phyloP scores from a whole-genome alignment of 2,329 filamentous ascomycete species.

The Acarospora socialis region DNA sequence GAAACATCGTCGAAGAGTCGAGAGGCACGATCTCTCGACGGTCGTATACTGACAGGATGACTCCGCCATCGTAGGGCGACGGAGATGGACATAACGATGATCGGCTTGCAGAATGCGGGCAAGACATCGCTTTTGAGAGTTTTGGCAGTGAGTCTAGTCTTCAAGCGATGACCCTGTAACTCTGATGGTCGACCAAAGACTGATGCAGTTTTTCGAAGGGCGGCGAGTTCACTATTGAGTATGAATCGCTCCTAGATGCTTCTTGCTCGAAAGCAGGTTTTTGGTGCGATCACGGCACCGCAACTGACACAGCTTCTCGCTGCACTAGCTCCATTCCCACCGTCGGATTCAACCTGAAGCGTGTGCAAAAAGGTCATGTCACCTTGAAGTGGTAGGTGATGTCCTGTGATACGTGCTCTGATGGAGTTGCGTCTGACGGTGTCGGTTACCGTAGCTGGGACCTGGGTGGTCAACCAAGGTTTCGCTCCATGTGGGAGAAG shows the following conservation, averaged over 20 bases:
- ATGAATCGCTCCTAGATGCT: conserved; percentile 34
- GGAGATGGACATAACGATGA: conserved; percentile 99
- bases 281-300: no score
- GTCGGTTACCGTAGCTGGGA: conserved; percentile 54
- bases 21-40: no score
- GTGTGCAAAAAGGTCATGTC: conserved; percentile 93
- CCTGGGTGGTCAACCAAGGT: conserved; percentile 88
- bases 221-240: conserved; percentile 98
- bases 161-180: conserved; percentile 14
- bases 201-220: conserved; percentile 47
- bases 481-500: conserved; percentile 98
- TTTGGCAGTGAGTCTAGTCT: conserved; percentile 62
- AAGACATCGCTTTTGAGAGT: conserved; percentile 92
- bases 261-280: no score
- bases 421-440: conserved; percentile 7
- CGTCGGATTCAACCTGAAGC: conserved; percentile 98
- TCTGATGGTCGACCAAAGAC: conserved; percentile 17
- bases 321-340: conserved; percentile 81
- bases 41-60: conserved; percentile 12
- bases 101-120: conserved; percentile 92
- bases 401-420: conserved; percentile 3
- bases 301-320: no score
- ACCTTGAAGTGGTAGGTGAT: conserved; percentile 72
- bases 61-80: conserved; percentile 70
- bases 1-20: no score